phyloP scores from a whole-genome alignment of 2,329 filamentous ascomycete genomes.

The Aspergillus neotritici region DNA sequence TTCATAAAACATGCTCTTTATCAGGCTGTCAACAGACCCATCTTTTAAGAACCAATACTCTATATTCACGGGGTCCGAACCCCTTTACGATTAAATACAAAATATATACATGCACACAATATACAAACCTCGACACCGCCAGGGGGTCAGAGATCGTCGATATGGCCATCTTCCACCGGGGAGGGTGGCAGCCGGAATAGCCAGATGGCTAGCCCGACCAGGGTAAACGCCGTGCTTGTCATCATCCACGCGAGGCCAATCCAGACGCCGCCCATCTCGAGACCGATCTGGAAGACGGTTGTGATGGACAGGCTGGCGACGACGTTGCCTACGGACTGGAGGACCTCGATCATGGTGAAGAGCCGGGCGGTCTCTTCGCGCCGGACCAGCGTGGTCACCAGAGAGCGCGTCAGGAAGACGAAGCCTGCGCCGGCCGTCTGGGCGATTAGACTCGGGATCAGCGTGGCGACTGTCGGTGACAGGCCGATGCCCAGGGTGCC shows the following conservation, averaged over 20 bases:
- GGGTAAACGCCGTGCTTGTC: constrained; percentile 29
- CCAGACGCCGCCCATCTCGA: constrained; percentile 44
- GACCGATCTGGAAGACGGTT: constrained; percentile 42
- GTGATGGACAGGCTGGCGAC: constrained; percentile 45
- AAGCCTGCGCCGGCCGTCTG: constrained; percentile 48
- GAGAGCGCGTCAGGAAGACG: constrained; percentile 41
- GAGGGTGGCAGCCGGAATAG: constrained; percentile 20
- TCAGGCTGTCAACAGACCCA: no score
- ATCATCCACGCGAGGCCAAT: constrained; percentile 46
- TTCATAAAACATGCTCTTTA: no score
- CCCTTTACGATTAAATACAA: no score
- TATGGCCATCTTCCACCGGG: not conserved
- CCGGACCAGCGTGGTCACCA: constrained; percentile 46
- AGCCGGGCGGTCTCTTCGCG: constrained; percentile 45
- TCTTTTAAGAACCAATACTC: no score
- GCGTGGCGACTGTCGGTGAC: constrained; percentile 37
- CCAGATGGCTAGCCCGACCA: constrained; percentile 27
- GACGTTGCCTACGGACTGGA: constrained; percentile 45
- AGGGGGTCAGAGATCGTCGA: no score
- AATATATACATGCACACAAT: no score
- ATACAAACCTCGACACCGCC: no score
- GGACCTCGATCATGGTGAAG: constrained; percentile 46
- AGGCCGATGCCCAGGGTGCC: constrained; percentile 45
- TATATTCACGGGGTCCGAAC: no score
- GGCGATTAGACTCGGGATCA: constrained; percentile 43